Evolutionary conservation across 2,329 filamentous ascomycete species (phyloP).

Genomic region (Atkinsonella hypoxylon): DNA sequence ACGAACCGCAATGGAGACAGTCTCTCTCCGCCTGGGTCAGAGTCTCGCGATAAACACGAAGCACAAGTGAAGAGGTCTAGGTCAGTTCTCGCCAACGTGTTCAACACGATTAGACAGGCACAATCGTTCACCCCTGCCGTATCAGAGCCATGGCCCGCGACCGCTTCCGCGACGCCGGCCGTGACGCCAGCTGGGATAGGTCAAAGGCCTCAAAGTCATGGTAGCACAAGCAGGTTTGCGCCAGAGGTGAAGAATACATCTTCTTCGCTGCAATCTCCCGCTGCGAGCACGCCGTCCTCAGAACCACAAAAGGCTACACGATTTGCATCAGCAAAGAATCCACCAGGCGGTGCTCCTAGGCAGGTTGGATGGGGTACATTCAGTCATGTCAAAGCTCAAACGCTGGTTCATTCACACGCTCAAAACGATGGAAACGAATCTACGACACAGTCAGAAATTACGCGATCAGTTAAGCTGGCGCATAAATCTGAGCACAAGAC

Average conservation of each 20-base stretch:
- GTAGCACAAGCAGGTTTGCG: background rate
- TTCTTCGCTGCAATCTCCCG: background rate
- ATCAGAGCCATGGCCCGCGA: slow-evolving; percentile 13
- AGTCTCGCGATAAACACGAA: slow-evolving; percentile 2
- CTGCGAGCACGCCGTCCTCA: background rate
- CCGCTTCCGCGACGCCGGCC: too few species aligned
- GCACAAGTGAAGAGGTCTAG: slow-evolving; percentile 13
- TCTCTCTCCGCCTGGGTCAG: background rate
- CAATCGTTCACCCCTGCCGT: slow-evolving; percentile 14
- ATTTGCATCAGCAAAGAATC: slow-evolving; percentile 1
- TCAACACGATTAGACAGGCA: slow-evolving; percentile 18
- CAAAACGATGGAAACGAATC: slow-evolving; percentile 9
- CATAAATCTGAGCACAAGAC: background rate
- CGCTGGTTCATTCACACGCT: slow-evolving; percentile 3
- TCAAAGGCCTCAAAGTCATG: background rate
- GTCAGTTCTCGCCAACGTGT: slow-evolving; percentile 21
- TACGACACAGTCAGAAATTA: slow-evolving; percentile 10
- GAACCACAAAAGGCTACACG: background rate
- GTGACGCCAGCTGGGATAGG: too few species aligned
- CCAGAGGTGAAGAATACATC: background rate
- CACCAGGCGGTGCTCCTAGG: slow-evolving; percentile 5
- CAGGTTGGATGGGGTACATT: slow-evolving; percentile 13
- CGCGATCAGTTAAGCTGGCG: slow-evolving; percentile 3
- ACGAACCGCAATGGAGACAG: background rate
- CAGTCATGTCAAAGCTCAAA: slow-evolving; percentile 11